Base-by-base conservation (phyloP, 768 basidiomycete genomes). In the Panus rudis region DNA sequence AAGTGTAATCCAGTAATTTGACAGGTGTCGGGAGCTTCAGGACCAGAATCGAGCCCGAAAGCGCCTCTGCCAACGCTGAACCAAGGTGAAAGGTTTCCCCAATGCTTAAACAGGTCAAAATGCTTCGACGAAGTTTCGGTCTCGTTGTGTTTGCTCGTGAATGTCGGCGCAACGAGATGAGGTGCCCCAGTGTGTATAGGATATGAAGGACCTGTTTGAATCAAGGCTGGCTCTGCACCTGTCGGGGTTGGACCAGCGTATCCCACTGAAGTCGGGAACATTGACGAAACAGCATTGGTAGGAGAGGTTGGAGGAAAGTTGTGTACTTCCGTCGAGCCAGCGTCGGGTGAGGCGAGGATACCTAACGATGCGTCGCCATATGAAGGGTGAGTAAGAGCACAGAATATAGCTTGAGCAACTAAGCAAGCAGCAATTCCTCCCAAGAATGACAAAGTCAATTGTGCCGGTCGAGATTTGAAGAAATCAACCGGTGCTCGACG, bases 11-110 rank as follows among this genome's bases (percentile, higher is more conserved):
- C 87, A 26, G 80, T 85, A 27, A 91, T 62, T 10, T 69, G 65
- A 56, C 89, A 92, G 4, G 70, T 77, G 20, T 79, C 69, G 4
- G 89, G 89, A 2, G 78, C 70, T 27, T 78, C 81, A 0, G 86
- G 79, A 4, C 71, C 70, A 0, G 86, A 81, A 51, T 89, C 75
- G 8, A 90, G 49, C 1, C 89, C 88, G 62, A 89, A 92, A 2
- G 74, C 66, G 11, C 69, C 73, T 32, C 65, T 68, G 14, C 69
- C 68, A 16, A 87, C 79, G 50, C 81, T 86, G 59, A 82, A 91
- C 89, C 89, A 92, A 10, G 89, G 89, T 1, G 83, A 82, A 31
- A 89, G 60, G 55, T 90, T 91, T 1, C 89, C 89, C 89, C 89
- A 92, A 32, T 77, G 73, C 57, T 70, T 75, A 63, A 90, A 78